Conservation (phyloP, 352 stramenopile genomes). For the Globisporangium uncinulatum region DNA sequence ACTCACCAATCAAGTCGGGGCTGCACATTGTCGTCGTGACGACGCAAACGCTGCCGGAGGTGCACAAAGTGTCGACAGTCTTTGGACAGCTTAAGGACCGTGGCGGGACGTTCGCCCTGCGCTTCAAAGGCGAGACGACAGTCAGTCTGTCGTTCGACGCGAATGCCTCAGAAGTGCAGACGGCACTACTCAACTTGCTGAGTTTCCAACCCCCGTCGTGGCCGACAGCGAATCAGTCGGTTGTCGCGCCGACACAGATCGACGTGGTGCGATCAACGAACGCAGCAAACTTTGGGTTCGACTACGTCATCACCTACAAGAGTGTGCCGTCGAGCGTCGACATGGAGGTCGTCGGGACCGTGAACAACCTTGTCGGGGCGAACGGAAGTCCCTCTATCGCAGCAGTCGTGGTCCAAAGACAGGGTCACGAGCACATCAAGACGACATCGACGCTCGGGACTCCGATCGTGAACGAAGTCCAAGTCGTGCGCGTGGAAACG, state of each 20-base stretch:
- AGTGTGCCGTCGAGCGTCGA: constrained; percentile 30
- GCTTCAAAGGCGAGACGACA: constrained; percentile 53
- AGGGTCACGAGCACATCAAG: constrained; percentile 68
- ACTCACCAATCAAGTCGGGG: constrained; percentile 76
- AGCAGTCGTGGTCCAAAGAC: constrained; percentile 20
- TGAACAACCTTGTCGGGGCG: constrained; percentile 66
- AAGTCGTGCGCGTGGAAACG: constrained; percentile 54
- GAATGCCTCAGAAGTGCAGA: constrained; percentile 53
- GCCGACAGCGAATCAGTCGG: constrained; percentile 3
- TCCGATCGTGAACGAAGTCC: constrained; percentile 62
- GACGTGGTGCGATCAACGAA: constrained; percentile 47
- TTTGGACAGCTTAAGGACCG: constrained; percentile 69
- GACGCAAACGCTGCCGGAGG: constrained; percentile 62
- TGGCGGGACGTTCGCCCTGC: constrained; percentile 81
- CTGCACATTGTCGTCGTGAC: constrained; percentile 86
- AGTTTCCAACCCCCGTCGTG: constrained; percentile 17
- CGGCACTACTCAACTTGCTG: constrained; percentile 58
- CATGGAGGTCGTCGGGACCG: constrained; percentile 24
- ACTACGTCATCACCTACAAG: constrained; percentile 69
- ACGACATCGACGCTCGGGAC: constrained; percentile 44
- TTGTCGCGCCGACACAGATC: constrained; percentile 20
- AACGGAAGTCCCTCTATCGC: constrained; percentile 34
- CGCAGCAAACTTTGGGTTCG: constrained; percentile 51
- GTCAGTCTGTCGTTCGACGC: constrained; percentile 78
- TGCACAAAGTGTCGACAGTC: constrained; percentile 75